Percentiles rank a stretch among this genome's conserved stretches.
Evolutionary conservation across 768 basidiomycete species (phyloP).

Genomic region (Phlebiopsis flavidoalba): DNA sequence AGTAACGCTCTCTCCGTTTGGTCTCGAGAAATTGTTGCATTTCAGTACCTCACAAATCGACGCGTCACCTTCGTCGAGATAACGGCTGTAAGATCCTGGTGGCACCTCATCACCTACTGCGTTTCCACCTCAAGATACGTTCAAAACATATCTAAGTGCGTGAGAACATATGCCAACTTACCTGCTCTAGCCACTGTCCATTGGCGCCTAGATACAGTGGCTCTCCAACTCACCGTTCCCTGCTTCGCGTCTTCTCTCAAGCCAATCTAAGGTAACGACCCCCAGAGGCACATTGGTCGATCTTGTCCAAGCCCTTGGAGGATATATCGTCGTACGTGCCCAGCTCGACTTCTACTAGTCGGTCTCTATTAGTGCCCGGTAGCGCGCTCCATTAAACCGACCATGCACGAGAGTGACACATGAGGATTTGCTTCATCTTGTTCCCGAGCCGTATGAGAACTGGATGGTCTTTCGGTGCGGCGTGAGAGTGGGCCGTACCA

Average conservation of each 20-base stretch:
- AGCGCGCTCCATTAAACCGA: conserved; percentile 12
- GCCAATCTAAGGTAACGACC: conserved; percentile 19
- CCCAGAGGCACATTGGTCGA: conserved; percentile 13
- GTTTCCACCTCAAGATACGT: conserved; percentile 3
- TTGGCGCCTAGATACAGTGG: conserved; percentile 8
- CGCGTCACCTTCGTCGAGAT: conserved; percentile 2
- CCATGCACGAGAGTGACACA: not conserved
- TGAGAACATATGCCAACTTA: not conserved
- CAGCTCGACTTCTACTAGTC: conserved; percentile 19
- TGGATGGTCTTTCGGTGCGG: not conserved
- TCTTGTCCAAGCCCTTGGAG: conserved; percentile 6
- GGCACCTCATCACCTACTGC: conserved; percentile 7
- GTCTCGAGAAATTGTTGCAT: conserved; percentile 22
- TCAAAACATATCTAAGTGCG: conserved; percentile 6
- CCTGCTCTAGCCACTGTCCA: conserved; percentile 12
- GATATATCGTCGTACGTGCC: conserved; percentile 16
- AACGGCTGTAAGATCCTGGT: conserved; percentile 11
- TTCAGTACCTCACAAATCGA: conserved; percentile 20
- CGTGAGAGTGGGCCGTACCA: not conserved
- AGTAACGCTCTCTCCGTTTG: conserved; percentile 15
- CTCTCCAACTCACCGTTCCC: not conserved
- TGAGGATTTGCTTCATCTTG: too few species aligned
- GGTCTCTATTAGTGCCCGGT: conserved; percentile 6
- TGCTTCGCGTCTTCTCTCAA: conserved; percentile 5
- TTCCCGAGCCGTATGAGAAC: not conserved